Conservation (phyloP, 1,284 basidiomycete species). For the Ceratobasidium sp. region DNA sequence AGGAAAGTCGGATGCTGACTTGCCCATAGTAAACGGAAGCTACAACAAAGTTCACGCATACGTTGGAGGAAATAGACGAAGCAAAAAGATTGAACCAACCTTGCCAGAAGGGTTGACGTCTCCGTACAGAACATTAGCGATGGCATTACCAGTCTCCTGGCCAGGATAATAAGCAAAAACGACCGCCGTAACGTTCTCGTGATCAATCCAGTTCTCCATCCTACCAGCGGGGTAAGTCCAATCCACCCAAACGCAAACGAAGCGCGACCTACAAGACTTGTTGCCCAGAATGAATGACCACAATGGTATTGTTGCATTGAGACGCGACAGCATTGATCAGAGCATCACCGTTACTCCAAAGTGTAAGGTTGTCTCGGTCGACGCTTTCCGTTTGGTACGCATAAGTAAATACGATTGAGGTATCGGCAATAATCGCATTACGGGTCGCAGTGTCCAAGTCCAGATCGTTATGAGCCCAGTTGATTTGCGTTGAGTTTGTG, state of each 20-base stretch:
- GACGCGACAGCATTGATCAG: slow-evolving; percentile 65
- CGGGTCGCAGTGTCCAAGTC: slow-evolving; percentile 49
- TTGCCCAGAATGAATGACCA: slow-evolving; percentile 69
- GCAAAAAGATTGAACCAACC: neutral
- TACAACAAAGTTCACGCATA: slow-evolving; percentile 4
- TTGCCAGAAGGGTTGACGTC: slow-evolving; percentile 79
- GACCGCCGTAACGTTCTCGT: slow-evolving; percentile 78
- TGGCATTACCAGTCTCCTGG: slow-evolving; percentile 72
- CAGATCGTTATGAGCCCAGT: slow-evolving; percentile 54
- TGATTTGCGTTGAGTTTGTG: slow-evolving; percentile 66
- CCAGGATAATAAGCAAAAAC: slow-evolving; percentile 71
- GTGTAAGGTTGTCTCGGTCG: slow-evolving; percentile 72
- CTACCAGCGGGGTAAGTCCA: slow-evolving; percentile 68
- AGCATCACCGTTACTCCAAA: slow-evolving; percentile 63
- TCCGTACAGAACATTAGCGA: slow-evolving; percentile 80
- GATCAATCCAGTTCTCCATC: slow-evolving; percentile 67
- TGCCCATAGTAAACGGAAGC: slow-evolving; percentile 86
- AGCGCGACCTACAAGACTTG: slow-evolving; percentile 26
- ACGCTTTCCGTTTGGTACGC: slow-evolving; percentile 81
- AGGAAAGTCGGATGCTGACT: slow-evolving; percentile 73
- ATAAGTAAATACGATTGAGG: slow-evolving; percentile 79
- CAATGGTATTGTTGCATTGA: slow-evolving; percentile 65
- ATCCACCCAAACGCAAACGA: slow-evolving; percentile 48
- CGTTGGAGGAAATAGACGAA: neutral
- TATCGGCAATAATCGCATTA: slow-evolving; percentile 67